Percentiles rank a stretch among this genome's conserved stretches.
These are phyloP conservation scores for Fomitopsis betulina DNA, from an alignment of 1,284 basidiomycete genomes.

Conservation along the genomic window DNA sequence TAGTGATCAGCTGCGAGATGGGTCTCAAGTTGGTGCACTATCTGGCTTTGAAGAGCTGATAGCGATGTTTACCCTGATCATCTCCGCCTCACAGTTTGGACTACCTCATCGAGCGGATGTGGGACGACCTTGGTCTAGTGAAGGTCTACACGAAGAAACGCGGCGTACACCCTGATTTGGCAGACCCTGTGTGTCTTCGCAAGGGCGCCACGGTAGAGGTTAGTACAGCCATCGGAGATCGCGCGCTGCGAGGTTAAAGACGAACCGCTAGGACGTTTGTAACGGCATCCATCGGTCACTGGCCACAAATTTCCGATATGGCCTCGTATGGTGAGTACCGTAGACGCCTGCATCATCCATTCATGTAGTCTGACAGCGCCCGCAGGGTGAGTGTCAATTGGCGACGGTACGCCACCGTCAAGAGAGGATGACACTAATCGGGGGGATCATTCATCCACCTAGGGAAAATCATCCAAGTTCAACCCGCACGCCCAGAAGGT, in stretches of 20 bases:
- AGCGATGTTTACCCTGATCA: background rate
- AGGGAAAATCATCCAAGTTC: conserved; percentile 91
- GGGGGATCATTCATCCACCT: background rate
- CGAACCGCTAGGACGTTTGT: conserved; percentile 66
- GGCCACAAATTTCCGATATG: conserved; percentile 88
- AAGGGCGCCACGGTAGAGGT: conserved; percentile 94
- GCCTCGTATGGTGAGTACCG: conserved; percentile 75
- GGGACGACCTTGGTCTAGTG: conserved; percentile 83
- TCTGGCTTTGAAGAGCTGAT: background rate
- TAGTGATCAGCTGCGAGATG: conserved; percentile 94
- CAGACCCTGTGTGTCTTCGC: conserved; percentile 90
- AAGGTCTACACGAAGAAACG: conserved; percentile 97
- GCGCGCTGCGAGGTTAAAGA: background rate
- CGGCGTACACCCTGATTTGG: conserved; percentile 87
- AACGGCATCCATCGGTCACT: conserved; percentile 89
- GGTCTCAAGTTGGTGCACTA: conserved; percentile 66
- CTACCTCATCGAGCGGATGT: conserved; percentile 85
- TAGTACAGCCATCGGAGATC: conserved; percentile 11
- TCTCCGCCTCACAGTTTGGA: conserved; percentile 55
- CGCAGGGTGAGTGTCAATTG: conserved; percentile 7
- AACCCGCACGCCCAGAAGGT: conserved; percentile 92
- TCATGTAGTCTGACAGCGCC: background rate
- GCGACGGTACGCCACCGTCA: background rate
- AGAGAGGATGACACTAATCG: background rate
- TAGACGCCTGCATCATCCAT: conserved; percentile 4